Evolutionary conservation across 768 basidiomycete genomes (phyloP), one percentile per base, ranked within the genome.

Genomic region (Pholiota microspora): DNA sequence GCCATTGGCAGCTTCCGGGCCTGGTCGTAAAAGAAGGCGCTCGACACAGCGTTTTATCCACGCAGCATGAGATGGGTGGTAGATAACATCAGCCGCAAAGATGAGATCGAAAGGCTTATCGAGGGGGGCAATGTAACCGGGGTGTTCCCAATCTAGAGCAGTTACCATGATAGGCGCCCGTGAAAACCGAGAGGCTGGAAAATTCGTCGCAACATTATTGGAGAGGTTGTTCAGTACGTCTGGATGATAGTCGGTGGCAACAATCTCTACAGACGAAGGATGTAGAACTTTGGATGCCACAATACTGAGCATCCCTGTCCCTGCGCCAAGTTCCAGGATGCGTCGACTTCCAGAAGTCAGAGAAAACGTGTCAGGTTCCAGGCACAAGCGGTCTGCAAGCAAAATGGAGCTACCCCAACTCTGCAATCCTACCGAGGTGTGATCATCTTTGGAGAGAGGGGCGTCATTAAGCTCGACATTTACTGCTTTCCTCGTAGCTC

Each of bases 231-330:
- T 68, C 10, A 94, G 76, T 2, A 92, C 89, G n/a, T 78, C 77
- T 0, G 84, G 80, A 65, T 93, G 89, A 59, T 82, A 92, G 64
- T 94, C 92, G 7, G 88, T 91, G 12, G 89, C 87, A 18, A 85
- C 69, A 51, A 92, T 73, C 24, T 67, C 63, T 28, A 62, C 55
- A 5, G 62, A 51, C 0, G 63, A 58, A 16, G 46, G 51, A 3
- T 52, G 62, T 7, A 82, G 66, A 13, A 64, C 52, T 56, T 68
- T 83, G 1, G 82, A 80, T 1, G 77, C 72, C 9, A 81, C 75
- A 58, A 94, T 85, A 59, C 89, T 89, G n/a, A 93, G 77, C 51
- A 93, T 71, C 3, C 92, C 92, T 0, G 92, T 94, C 2, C 92
- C 92, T 0, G 89, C 88, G 4, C 92, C 91, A n/a, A 94, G 78